Evolutionary conservation across 768 basidiomycete genomes (phyloP), one percentile per base, ranked within the genome.

Genomic region (Daedaleopsis sinensis): DNA sequence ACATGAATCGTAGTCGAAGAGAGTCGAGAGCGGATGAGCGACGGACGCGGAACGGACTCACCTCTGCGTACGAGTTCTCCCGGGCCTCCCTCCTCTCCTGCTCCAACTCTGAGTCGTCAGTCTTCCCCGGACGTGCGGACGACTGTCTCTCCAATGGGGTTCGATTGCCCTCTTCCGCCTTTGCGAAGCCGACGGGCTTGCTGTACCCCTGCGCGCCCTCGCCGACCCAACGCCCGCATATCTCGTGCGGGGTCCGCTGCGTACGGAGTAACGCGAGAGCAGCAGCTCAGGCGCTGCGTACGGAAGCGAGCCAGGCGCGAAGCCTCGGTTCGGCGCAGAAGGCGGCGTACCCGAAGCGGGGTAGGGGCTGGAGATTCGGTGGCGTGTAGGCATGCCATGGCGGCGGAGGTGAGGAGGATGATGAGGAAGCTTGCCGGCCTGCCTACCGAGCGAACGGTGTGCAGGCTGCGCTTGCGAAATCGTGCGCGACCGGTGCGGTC

Each of bases 151-250:
- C n/a, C n/a, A n/a, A n/a, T n/a, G n/a, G n/a, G n/a, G n/a, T n/a
- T n/a, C n/a, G n/a, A n/a, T n/a, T n/a, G n/a, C n/a, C n/a, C n/a
- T n/a, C n/a, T n/a, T n/a, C n/a, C n/a, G n/a, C n/a, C n/a, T n/a
- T n/a, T n/a, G n/a, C n/a, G n/a, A n/a, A n/a, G n/a, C n/a, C n/a
- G n/a, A n/a, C n/a, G n/a, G n/a, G n/a, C n/a, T n/a, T n/a, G n/a
- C n/a, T n/a, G n/a, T n/a, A n/a, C n/a, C n/a, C n/a, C n/a, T n/a
- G n/a, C n/a, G n/a, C n/a, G n/a, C n/a, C n/a, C n/a, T n/a, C n/a
- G n/a, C n/a, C n/a, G n/a, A n/a, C 97, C 97, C 2, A 98, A 77
- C 0, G 97, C 95, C 97, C 97, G 98, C 32, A 98, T 88, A 65
- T 99, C 97, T 70, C 95, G 93, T 0, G 91, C 86, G 2, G 94